Evolutionary conservation across 768 basidiomycete genomes (phyloP), one percentile per base, ranked within the genome.

Genomic region (Plicaturopsis crispa): DNA sequence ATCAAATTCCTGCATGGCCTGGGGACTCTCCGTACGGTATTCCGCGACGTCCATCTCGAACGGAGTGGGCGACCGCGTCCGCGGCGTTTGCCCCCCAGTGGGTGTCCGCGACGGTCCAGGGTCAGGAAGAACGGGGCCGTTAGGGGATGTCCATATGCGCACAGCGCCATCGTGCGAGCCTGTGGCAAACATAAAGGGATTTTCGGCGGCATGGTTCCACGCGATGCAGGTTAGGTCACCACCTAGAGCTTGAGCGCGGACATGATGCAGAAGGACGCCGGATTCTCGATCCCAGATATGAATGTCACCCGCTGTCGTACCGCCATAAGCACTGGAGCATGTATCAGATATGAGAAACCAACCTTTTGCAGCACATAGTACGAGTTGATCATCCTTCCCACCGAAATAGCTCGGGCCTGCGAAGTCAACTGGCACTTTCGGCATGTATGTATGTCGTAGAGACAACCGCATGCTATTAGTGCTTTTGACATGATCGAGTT

Each of bases 281-380:
- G 81, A 82, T 59, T 88, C 84, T 42, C 78, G 75, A 50, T 90
- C 87, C 87, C 87, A 90, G 10, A 89, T 84, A 51, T 85, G 80
- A 11, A 90, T 79, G 49, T 87, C 83, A 4, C 87, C 87, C 43
- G 73, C 86, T 87, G 43, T 24, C 17, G 32, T 31, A 14, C 30
- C 40, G n/a, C n/a, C 30, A 46, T 31, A 21, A 36, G 40, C 11
- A 35, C 35, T 19, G 26, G 16, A 39, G 17, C 26, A 33, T 18
- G 26, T 22, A 44, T 40, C 24, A 28, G 40, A 4, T 28, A 20
- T 4, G 30, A n/a, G n/a, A n/a, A n/a, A n/a, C 58, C 26, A 35
- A 76, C 85, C 69, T 73, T 89, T 87, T 5, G 80, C 78, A 28
- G 81, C 80, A 49, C 85, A 84, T 4, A 89, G 63, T 8, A 90